Conservation (phyloP, 208 protist species). For the Hexamita inflata region DNA sequence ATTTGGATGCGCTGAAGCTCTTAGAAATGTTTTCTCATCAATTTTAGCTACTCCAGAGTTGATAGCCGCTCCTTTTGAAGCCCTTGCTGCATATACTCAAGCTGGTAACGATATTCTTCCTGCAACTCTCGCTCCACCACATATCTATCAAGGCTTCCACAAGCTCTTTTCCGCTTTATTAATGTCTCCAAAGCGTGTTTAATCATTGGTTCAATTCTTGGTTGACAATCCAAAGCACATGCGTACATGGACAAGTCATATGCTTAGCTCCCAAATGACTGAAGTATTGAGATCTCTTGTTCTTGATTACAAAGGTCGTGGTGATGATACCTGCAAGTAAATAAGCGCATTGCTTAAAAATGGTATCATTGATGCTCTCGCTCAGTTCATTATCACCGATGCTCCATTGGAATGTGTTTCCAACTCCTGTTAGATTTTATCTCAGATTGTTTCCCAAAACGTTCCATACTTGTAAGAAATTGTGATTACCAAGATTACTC, state of each 20-base stretch:
- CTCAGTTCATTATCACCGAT: background rate
- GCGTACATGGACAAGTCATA: background rate
- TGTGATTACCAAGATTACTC: background rate
- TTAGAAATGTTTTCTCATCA: background rate
- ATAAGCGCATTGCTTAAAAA: background rate
- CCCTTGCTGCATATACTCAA: background rate
- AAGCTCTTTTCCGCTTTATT: constrained; percentile 11
- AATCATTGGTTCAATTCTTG: background rate
- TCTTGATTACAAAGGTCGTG: background rate
- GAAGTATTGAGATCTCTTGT: background rate
- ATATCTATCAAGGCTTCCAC: constrained; percentile 9
- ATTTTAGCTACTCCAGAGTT: background rate
- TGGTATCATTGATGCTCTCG: background rate
- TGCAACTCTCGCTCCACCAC: background rate
- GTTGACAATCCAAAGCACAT: constrained; percentile 7
- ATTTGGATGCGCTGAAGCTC: background rate
- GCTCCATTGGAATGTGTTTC: constrained; percentile 3
- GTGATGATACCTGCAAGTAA: background rate
- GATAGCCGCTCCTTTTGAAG: background rate
- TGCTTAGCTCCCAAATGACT: background rate
- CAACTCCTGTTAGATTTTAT: background rate
- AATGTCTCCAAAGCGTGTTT: background rate
- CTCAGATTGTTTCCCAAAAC: constrained; percentile 3
- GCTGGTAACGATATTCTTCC: background rate
- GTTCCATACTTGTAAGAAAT: constrained; percentile 10